Base-by-base conservation (phyloP, 306 rosid genomes). In the Quercus berberidifolia region DNA sequence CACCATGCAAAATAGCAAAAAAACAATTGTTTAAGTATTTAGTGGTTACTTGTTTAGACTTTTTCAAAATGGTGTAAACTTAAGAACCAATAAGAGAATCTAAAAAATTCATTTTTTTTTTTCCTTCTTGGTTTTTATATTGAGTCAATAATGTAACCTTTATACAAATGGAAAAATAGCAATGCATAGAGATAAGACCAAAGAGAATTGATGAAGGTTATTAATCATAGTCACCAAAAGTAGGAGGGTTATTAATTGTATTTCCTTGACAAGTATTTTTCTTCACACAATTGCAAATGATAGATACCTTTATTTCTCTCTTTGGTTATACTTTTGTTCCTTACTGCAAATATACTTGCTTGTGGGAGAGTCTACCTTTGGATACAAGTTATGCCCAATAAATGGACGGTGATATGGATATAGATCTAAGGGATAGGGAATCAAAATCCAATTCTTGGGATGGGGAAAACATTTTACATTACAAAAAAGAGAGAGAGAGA, bases 341-440 rank as follows among this genome's bases (percentile, higher is more conserved):
- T 59, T 59, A n/a, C 23, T 21, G 13, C 46, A 59, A 14, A 65
- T 5, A 14, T 65, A 65, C 46, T 65, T 13, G 51, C 68, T 62
- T 62, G 71, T 28, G 74, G 35, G 4, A n/a, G 62, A 25, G 59
- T 62, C 26, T 78, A 38, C n/a, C 78, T 71, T 82, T 77, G 76
- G 46, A n/a, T 69, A 64, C 79, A 77, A 73, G 85, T 77, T 55
- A 77, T 77, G 64, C 62, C 49, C 23, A 8, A 41, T 41, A n/a
- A 9, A 60, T 33, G 19, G 58, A 38, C 55, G 19, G 21, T 33
- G 19, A 33, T 18, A 0, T 8, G 25, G 10, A 57, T 9, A 26
- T 3, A 10, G 15, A 8, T 13, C 18, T 4, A 20, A 30, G 21
- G 43, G 6, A 21, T 2, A 6, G 49, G 69, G 58, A 58, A 67